Evolutionary conservation across 2,329 filamentous ascomycete species (phyloP), one percentile per base, ranked within the genome.

Genomic region (Septoria petroselini): DNA sequence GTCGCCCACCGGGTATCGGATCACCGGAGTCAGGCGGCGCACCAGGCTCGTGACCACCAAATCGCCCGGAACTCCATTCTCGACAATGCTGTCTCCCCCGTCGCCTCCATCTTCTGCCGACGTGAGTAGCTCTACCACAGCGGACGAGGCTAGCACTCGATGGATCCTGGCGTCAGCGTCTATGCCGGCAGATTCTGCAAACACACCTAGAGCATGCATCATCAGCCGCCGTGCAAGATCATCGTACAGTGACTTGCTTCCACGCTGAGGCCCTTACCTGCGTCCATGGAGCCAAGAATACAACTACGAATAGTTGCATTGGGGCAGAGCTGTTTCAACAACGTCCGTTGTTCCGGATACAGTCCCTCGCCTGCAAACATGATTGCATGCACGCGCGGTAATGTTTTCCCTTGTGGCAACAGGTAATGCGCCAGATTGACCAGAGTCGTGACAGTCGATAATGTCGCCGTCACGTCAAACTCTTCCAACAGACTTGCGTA

Each of bases 91-190:
- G n/a, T n/a, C n/a, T 5, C 15, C 15, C 7, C 37, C 30, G 25
- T 14, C 19, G 15, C 21, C n/a, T 7, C 15, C 6, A 4, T 45
- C 41, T 17, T 45, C 41, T 17, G 30, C 15, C 4, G 31, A 45
- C 3, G 23, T 19, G 8, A 34, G 19, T 14, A 37, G 17, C 17
- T 45, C 41, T 15, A 35, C 18, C 3, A 27, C 18, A 7, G 37
- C 41, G 7, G 40, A 43, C n/a, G 40, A 43, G n/a, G 30, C 25
- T 18, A 43, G 21, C 27, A 43, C 40, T 43, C 40, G 40, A 35
- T 45, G 41, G 15, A 45, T 31, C 14, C 41, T 29, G 6, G 41
- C 31, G 27, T 45, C 41, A 35, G n/a, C n/a, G n/a, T 34, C 31
- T 18, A 35, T 11, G 17, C 31, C 31, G 9, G 41, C 41, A 7